Evolutionary conservation across 345 rosid species (phyloP).

Genomic region (Syzygium aromaticum): DNA sequence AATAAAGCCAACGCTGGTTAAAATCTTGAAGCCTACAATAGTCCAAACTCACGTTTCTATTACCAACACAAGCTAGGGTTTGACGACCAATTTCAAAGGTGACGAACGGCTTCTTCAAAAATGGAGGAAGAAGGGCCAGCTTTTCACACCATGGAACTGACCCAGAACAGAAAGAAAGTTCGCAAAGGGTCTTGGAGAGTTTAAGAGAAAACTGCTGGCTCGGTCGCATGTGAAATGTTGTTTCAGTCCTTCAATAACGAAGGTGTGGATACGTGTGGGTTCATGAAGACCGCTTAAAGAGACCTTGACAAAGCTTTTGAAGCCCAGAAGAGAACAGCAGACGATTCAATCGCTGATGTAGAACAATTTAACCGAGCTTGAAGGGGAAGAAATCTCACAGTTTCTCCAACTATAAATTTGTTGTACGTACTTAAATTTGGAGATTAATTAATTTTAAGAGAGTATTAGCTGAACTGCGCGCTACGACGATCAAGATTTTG

Average conservation of each 20-base stretch:
- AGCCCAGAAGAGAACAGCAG: background rate
- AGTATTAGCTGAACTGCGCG: background rate
- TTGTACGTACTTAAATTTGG: background rate
- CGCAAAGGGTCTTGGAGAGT: background rate
- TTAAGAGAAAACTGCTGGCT: background rate
- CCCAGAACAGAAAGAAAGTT: background rate
- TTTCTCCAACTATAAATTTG: background rate
- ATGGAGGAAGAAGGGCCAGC: background rate
- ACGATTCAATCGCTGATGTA: background rate
- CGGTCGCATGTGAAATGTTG: background rate
- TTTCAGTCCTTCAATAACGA: background rate
- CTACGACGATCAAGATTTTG: background rate
- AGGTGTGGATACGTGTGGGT: background rate
- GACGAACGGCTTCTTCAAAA: background rate
- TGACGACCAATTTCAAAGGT: background rate
- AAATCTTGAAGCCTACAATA: background rate
- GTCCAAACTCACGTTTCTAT: background rate
- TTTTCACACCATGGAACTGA: background rate
- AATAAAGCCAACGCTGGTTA: background rate
- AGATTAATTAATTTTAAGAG: background rate
- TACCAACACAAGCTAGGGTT: background rate
- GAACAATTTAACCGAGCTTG: background rate
- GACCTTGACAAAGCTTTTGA: background rate
- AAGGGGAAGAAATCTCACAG: background rate
- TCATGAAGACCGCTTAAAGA: background rate